Percentiles rank a stretch among this genome's conserved stretches.
These are phyloP conservation scores for Vigna hirtella DNA, from an alignment of 306 rosid species.

Conservation along the genomic window DNA sequence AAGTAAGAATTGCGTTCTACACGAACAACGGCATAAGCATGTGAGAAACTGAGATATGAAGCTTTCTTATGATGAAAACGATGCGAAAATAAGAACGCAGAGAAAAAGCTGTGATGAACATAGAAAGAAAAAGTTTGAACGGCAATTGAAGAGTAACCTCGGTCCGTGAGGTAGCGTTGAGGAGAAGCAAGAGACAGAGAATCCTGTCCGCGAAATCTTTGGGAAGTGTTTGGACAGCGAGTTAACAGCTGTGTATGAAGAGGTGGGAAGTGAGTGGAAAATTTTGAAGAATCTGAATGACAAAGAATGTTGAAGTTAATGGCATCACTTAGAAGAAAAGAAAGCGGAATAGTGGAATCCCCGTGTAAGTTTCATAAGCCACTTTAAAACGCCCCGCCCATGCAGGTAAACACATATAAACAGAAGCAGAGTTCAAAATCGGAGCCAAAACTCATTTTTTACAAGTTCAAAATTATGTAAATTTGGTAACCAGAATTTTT, in stretches of 20 bases:
- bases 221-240: slow-evolving; percentile 16
- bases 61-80: too few species aligned
- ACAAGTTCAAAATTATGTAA: too few species aligned
- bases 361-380: slow-evolving; percentile 63
- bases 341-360: slow-evolving; percentile 55
- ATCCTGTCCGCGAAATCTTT: slow-evolving; percentile 14
- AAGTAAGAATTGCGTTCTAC: too few species aligned
- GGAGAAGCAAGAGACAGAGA: background rate
- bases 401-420: slow-evolving; percentile 54
- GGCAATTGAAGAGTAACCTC: background rate
- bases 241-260: slow-evolving; percentile 37
- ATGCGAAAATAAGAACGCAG: too few species aligned
- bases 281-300: slow-evolving; percentile 59
- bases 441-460: background rate
- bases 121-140: background rate
- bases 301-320: slow-evolving; percentile 34
- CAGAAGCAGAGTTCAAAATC: slow-evolving; percentile 14
- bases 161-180: background rate
- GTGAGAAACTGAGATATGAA: too few species aligned
- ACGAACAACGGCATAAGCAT: too few species aligned
- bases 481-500: too few species aligned
- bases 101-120: too few species aligned
- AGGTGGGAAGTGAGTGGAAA: slow-evolving; percentile 45
- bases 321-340: slow-evolving; percentile 6
- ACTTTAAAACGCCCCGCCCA: slow-evolving; percentile 50